Evolutionary conservation across 1,284 basidiomycete genomes (phyloP).

Genomic region (Bondarzewia mesenterica): DNA sequence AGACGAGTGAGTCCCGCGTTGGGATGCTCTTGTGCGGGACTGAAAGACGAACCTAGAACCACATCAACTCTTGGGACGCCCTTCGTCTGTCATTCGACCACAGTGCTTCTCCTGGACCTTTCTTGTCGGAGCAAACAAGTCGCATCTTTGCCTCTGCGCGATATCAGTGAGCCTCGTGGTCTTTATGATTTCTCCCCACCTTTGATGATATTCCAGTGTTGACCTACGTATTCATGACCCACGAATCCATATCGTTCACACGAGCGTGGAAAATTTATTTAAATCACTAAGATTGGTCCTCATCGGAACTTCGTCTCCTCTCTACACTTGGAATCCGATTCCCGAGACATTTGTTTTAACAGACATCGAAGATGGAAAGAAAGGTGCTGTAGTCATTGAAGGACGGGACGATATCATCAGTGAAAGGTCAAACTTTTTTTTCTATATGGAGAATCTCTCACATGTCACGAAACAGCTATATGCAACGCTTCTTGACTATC

Average conservation of each 20-base stretch:
- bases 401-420: slow-evolving; percentile 48
- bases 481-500: slow-evolving; percentile 53
- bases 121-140: slow-evolving; percentile 57
- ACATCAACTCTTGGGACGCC: slow-evolving; percentile 54
- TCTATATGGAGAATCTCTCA: not conserved
- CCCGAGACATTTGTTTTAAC: slow-evolving; percentile 42
- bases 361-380: slow-evolving; percentile 20
- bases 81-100: slow-evolving; percentile 29
- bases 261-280: slow-evolving; percentile 39
- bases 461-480: slow-evolving; percentile 31
- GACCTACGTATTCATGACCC: slow-evolving; percentile 35
- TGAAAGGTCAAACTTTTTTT: slow-evolving; percentile 29
- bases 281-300: slow-evolving; percentile 43
- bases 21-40: no score
- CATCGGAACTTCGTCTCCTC: slow-evolving; percentile 54
- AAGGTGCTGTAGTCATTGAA: slow-evolving; percentile 35
- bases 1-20: not conserved
- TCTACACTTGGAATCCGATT: slow-evolving; percentile 51
- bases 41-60: slow-evolving; percentile 19
- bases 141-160: slow-evolving; percentile 42
- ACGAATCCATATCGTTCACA: slow-evolving; percentile 29
- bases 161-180: slow-evolving; percentile 37
- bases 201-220: slow-evolving; percentile 19
- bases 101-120: slow-evolving; percentile 32
- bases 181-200: not conserved